phyloP scores from a whole-genome alignment of 139 green algal species.

The Ulvella scutata region DNA sequence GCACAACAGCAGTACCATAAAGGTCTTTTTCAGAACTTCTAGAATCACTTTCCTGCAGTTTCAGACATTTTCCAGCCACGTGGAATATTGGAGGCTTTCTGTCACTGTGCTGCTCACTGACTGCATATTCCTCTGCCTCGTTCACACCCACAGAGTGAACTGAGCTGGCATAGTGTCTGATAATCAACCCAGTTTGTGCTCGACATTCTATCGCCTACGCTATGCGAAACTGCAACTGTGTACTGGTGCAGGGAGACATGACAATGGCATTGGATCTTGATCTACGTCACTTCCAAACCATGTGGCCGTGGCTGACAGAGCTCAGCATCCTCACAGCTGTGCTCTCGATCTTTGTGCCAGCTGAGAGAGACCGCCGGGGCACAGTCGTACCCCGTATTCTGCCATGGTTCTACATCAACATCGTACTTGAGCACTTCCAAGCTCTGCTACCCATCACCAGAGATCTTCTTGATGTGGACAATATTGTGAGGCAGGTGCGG shows the following conservation, averaged over 20 bases:
- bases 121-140: no score
- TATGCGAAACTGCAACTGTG: no score
- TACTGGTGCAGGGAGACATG: conserved; percentile 1
- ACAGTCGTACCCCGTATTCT: not conserved
- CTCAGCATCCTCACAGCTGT: not conserved
- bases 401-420: not conserved
- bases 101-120: no score
- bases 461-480: not conserved
- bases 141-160: no score
- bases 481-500: not conserved
- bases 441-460: not conserved
- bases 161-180: no score
- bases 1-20: no score
- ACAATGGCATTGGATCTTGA: not conserved
- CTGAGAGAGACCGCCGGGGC: not conserved
- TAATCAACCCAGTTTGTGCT: no score
- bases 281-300: not conserved
- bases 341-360: not conserved
- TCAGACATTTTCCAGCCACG: no score
- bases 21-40: no score
- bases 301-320: not conserved
- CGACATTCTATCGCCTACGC: no score
- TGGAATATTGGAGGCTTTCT: no score
- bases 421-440: not conserved
- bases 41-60: no score